A percentile compares a stretch with the other conserved stretches of the same genome.
Evolutionary conservation across 2,329 filamentous ascomycete genomes (phyloP).

Genomic region (Drechslera avenae): DNA sequence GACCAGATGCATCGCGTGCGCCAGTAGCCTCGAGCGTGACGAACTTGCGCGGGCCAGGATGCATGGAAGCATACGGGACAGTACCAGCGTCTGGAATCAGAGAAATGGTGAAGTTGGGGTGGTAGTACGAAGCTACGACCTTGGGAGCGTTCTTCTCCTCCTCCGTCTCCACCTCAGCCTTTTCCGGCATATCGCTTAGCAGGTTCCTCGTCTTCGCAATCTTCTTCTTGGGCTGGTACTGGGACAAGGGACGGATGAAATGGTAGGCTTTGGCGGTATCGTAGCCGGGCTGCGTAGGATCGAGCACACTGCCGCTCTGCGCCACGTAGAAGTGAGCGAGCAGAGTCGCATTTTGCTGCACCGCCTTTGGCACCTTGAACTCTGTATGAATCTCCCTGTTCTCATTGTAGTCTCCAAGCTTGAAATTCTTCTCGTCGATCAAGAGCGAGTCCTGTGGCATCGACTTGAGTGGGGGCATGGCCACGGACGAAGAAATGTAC

Average conservation of each 20-base stretch:
- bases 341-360: slow-evolving; percentile 90
- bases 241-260: slow-evolving; percentile 83
- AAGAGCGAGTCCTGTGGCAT: slow-evolving; percentile 72
- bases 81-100: slow-evolving; percentile 81
- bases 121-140: slow-evolving; percentile 85
- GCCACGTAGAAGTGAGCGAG: slow-evolving; percentile 94
- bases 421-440: slow-evolving; percentile 79
- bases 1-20: slow-evolving; percentile 79
- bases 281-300: slow-evolving; percentile 74
- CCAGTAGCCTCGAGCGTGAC: slow-evolving; percentile 79
- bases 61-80: slow-evolving; percentile 67
- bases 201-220: slow-evolving; percentile 84
- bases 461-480: slow-evolving; percentile 69
- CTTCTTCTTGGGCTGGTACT: slow-evolving; percentile 92
- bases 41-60: slow-evolving; percentile 77
- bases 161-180: slow-evolving; percentile 56
- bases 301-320: slow-evolving; percentile 74
- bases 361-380: slow-evolving; percentile 75
- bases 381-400: slow-evolving; percentile 75
- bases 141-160: slow-evolving; percentile 64
- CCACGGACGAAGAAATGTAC: slow-evolving; percentile 78
- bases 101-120: slow-evolving; percentile 90
- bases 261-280: slow-evolving; percentile 78
- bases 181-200: slow-evolving; percentile 59
- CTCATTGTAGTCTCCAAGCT: slow-evolving; percentile 78